Evolutionary conservation across 192 early-diverging fungal genomes (phyloP).

Genomic region (Gigaspora rosea): DNA sequence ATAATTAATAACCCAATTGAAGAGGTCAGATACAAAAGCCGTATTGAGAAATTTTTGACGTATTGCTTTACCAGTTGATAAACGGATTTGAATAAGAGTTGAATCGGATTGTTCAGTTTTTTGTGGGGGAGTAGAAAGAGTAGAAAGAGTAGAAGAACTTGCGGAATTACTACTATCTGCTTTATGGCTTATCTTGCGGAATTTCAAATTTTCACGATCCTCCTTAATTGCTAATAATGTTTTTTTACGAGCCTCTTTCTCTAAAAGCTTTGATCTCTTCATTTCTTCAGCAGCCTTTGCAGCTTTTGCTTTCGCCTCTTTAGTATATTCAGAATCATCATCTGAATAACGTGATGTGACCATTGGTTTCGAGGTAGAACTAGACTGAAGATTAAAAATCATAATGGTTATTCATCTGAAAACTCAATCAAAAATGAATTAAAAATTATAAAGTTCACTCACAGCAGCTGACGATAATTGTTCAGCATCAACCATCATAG

Average conservation of each 20-base stretch:
- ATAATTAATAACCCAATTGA: too few species aligned
- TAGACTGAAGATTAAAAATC: background rate
- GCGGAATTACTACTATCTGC: background rate
- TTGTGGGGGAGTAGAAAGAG: background rate
- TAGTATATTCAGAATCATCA: conserved; percentile 1
- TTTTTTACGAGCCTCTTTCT: conserved; percentile 7
- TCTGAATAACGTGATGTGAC: background rate
- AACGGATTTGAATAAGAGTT: background rate
- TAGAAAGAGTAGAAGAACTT: background rate
- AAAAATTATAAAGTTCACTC: background rate
- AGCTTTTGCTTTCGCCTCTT: background rate
- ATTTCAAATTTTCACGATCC: background rate
- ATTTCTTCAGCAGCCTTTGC: background rate
- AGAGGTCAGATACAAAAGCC: too few species aligned
- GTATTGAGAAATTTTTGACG: background rate
- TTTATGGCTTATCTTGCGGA: background rate
- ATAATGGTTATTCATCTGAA: background rate
- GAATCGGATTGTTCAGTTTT: background rate
- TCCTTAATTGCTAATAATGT: conserved; percentile 9
- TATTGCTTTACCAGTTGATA: conserved; percentile 6
- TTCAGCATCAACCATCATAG: background rate
- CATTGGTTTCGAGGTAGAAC: background rate
- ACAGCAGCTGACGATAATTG: background rate
- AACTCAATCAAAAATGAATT: background rate
- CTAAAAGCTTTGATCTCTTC: background rate